Conservation (phyloP, 1,284 basidiomycete species). For the Moesziomyces parantarcticus region DNA sequence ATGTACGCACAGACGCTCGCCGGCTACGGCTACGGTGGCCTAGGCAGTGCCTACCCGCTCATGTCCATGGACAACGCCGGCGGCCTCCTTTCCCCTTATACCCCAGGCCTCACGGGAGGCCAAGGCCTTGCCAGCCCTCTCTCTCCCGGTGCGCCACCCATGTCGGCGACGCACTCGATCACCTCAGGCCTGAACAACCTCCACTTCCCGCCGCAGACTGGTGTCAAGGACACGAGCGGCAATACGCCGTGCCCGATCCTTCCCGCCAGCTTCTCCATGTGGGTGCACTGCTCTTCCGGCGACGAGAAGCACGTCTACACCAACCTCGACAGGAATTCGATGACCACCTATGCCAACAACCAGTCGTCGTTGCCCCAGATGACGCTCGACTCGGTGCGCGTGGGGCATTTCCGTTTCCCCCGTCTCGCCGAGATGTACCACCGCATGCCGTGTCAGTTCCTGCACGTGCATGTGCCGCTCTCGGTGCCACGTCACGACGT, state of each 20-base stretch:
- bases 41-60: slow-evolving; percentile 53
- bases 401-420: slow-evolving; percentile 64
- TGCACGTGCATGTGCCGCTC: slow-evolving; percentile 68
- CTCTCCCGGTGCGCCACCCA: slow-evolving; percentile 48
- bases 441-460: slow-evolving; percentile 68
- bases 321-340: slow-evolving; percentile 56
- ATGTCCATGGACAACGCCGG: slow-evolving; percentile 40
- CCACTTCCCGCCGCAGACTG: slow-evolving; percentile 48
- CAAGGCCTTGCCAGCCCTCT: slow-evolving; percentile 42
- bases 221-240: slow-evolving; percentile 37
- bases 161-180: slow-evolving; percentile 57
- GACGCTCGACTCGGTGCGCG: slow-evolving; percentile 52
- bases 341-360: slow-evolving; percentile 54
- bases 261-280: slow-evolving; percentile 66
- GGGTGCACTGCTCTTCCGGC: slow-evolving; percentile 58
- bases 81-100: slow-evolving; percentile 58
- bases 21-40: slow-evolving; percentile 64
- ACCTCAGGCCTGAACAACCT: slow-evolving; percentile 60
- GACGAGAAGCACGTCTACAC: slow-evolving; percentile 66
- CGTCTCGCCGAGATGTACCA: slow-evolving; percentile 66
- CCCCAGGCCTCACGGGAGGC: slow-evolving; percentile 35
- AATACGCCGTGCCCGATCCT: slow-evolving; percentile 56
- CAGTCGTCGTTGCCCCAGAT: slow-evolving; percentile 53
- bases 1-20: slow-evolving; percentile 66
- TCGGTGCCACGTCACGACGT: slow-evolving; percentile 65